Percentiles rank a stretch among this genome's conserved stretches.
Evolutionary conservation across 352 stramenopile species (phyloP).

Genomic region (Phytophthora megakarya): DNA sequence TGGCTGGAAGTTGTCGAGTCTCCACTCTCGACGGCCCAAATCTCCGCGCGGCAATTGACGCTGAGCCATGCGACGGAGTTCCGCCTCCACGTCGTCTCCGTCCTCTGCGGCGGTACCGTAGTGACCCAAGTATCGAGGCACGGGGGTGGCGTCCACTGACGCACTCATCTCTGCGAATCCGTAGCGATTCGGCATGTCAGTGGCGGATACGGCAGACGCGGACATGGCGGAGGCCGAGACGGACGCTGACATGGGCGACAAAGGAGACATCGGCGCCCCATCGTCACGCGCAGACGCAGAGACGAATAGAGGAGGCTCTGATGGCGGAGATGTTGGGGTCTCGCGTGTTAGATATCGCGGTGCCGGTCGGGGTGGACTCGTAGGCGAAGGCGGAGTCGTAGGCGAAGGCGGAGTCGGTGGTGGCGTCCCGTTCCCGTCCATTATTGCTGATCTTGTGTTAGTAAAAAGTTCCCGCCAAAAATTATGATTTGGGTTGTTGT

Average conservation of each 20-base stretch:
- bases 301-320: conserved; percentile 15
- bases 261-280: conserved; percentile 25
- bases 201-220: conserved; percentile 79
- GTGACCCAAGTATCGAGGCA: conserved; percentile 76
- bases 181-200: conserved; percentile 64
- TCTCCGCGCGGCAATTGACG: conserved; percentile 79
- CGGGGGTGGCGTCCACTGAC: conserved; percentile 78
- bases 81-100: conserved; percentile 75
- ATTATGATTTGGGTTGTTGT: too few relatives aligned
- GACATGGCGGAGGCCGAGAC: conserved; percentile 77
- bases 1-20: conserved; percentile 61
- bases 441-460: conserved; percentile 8
- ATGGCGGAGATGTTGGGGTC: conserved; percentile 19
- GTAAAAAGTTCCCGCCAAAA: conserved; percentile 35
- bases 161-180: conserved; percentile 81
- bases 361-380: conserved; percentile 44
- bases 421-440: conserved; percentile 48
- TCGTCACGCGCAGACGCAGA: conserved; percentile 5
- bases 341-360: conserved; percentile 56
- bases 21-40: conserved; percentile 77
- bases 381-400: conserved; percentile 59
- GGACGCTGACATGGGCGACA: conserved; percentile 63
- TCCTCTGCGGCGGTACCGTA: conserved; percentile 40
- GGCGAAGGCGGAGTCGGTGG: conserved; percentile 63
- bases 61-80: conserved; percentile 77